These are phyloP conservation scores for Russula sp. DNA, from an alignment of 768 basidiomycete genomes.

Conservation along the genomic window DNA sequence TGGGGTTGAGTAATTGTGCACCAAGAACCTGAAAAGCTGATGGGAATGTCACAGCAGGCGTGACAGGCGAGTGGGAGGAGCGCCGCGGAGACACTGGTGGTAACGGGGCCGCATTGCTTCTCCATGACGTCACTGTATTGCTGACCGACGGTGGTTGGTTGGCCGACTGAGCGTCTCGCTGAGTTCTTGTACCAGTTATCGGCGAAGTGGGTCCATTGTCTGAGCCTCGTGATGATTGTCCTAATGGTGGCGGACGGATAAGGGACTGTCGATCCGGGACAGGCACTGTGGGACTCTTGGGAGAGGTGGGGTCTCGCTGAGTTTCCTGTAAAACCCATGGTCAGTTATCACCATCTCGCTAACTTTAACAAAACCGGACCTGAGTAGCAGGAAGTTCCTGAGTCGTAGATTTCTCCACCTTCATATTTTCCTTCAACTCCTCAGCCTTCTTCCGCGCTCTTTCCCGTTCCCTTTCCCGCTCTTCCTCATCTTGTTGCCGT, in stretches of 20 bases:
- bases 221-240: conserved; percentile 33
- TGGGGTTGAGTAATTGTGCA: conserved; percentile 41
- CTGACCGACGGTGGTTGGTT: conserved; percentile 12
- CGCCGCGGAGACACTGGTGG: conserved; percentile 34
- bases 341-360: not conserved
- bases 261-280: conserved; percentile 11
- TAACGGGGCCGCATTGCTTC: conserved; percentile 47
- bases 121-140: conserved; percentile 60
- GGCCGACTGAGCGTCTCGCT: conserved; percentile 24
- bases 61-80: conserved; percentile 36
- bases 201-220: conserved; percentile 14
- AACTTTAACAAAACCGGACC: conserved; percentile 6
- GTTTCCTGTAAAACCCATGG: conserved; percentile 8
- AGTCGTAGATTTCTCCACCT: conserved; percentile 26
- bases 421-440: conserved; percentile 69
- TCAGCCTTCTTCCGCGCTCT: conserved; percentile 77
- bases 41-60: conserved; percentile 36
- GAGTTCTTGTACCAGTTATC: conserved; percentile 27
- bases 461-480: conserved; percentile 75
- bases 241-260: conserved; percentile 33
- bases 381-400: not conserved
- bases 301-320: conserved; percentile 8
- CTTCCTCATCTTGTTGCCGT: conserved; percentile 78
- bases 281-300: not conserved
- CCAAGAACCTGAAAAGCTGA: conserved; percentile 37